A percentile compares a stretch with the other conserved stretches of the same genome.
Conservation (phyloP, 257 asterid genomes). For the Nicotiana attenuata region DNA sequence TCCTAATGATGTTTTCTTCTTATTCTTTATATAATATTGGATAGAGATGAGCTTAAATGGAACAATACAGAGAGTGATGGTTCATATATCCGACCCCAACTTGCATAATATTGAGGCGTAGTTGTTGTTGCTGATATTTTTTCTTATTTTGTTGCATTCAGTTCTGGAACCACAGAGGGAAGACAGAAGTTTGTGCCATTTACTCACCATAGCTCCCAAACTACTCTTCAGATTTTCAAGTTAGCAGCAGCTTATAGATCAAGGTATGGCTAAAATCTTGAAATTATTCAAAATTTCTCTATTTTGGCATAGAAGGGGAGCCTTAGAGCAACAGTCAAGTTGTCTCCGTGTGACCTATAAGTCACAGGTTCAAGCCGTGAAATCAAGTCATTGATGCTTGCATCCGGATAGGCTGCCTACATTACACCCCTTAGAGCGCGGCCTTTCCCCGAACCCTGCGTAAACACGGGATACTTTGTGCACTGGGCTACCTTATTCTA, state of each 20-base stretch:
- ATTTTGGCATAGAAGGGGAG: not conserved
- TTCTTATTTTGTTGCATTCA: conserved; percentile 7
- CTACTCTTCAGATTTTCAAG: conserved; percentile 63
- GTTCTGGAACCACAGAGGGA: conserved; percentile 88
- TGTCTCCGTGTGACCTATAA: no score
- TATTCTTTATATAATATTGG: no score
- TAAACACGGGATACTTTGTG: no score
- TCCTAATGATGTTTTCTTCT: not conserved
- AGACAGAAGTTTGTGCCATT: conserved; percentile 68
- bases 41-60: not conserved
- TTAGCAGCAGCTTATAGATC: conserved; percentile 87
- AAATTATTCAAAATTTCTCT: not conserved
- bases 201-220: conserved; percentile 60
- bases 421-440: no score
- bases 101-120: not conserved
- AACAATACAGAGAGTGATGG: not conserved
- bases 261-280: conserved; percentile 30
- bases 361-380: no score
- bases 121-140: not conserved
- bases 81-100: not conserved
- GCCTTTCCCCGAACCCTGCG: no score
- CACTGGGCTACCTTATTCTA: no score
- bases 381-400: no score
- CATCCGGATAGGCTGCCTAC: no score
- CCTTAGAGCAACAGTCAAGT: no score